Evolutionary conservation across 345 rosid genomes (phyloP).

Genomic region (Syzygium grande): DNA sequence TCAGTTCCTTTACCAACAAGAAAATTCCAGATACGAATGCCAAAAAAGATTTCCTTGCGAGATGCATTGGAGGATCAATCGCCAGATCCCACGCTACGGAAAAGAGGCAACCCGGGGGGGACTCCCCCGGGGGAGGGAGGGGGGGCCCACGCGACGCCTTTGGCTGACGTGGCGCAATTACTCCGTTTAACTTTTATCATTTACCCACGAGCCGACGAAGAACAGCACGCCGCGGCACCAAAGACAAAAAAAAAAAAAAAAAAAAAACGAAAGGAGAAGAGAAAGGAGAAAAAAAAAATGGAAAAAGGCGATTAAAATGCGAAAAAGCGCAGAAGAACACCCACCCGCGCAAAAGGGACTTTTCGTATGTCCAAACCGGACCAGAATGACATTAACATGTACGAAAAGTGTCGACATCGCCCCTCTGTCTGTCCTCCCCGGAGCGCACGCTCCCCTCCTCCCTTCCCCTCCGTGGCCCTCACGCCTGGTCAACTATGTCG

Average conservation of each 20-base stretch:
- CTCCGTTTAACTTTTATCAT: not conserved
- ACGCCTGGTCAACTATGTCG: not conserved
- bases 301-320: not conserved
- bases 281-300: not conserved
- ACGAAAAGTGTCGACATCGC: slow-evolving; percentile 3
- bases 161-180: not conserved
- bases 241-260: not conserved
- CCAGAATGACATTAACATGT: not conserved
- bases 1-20: no score
- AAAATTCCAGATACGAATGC: no score
- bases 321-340: not conserved
- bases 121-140: no score
- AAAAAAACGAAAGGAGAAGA: not conserved
- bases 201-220: not conserved
- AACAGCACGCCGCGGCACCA: not conserved
- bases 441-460: not conserved
- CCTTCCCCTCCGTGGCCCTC: not conserved
- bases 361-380: not conserved
- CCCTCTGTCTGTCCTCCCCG: not conserved
- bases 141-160: not conserved
- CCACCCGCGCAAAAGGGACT: not conserved
- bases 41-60: not conserved
- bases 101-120: not conserved
- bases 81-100: not conserved
- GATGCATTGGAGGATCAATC: not conserved